These are phyloP conservation scores for Candida arabinofermentans DNA, from an alignment of 805 yeast genomes.

Conservation along the genomic window DNA sequence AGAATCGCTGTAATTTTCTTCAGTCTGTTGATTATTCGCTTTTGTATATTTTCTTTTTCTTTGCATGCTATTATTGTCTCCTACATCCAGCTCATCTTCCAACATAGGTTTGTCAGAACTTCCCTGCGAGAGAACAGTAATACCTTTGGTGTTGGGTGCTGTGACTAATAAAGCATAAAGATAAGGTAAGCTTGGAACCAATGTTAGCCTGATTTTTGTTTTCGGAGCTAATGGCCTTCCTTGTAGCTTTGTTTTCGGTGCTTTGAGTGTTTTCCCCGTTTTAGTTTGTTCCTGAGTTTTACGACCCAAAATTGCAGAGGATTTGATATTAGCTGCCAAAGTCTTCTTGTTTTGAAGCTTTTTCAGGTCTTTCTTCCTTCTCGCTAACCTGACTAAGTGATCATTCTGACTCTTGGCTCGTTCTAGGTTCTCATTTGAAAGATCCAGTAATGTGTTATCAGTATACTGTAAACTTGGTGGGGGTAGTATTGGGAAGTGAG, in stretches of 20 bases:
- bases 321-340: neutral
- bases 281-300: neutral
- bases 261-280: neutral
- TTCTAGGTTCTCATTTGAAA: neutral
- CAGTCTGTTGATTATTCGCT: neutral
- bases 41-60: no score
- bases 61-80: no score
- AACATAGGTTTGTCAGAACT: no score
- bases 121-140: no score
- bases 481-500: neutral
- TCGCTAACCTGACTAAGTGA: neutral
- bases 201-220: slow-evolving; percentile 40
- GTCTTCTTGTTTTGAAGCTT: neutral
- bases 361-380: neutral
- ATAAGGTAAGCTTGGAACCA: slow-evolving; percentile 38
- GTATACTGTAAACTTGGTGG: neutral
- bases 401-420: neutral
- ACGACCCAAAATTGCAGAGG: neutral
- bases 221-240: slow-evolving; percentile 47
- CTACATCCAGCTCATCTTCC: neutral
- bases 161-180: slow-evolving; percentile 38
- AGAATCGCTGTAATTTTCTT: neutral
- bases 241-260: slow-evolving; percentile 19
- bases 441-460: neutral
- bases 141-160: no score